Conservation (phyloP, 169 alveolate genomes). For the Plasmodium reichenowi region DNA sequence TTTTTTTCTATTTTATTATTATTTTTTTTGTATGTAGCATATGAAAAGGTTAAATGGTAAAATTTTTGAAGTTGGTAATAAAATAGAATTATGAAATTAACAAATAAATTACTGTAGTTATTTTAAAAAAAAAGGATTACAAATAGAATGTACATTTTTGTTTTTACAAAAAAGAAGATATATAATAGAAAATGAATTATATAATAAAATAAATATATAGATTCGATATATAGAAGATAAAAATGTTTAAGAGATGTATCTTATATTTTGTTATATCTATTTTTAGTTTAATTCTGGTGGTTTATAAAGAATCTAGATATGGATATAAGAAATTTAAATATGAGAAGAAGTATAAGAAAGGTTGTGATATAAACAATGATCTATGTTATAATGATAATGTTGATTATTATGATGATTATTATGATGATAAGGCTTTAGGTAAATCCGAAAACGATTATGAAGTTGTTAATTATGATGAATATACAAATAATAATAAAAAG, state of each 20-base stretch:
- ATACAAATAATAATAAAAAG: neutral
- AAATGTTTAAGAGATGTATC: conserved; percentile 55
- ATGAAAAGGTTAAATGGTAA: too few species aligned
- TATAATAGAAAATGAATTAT: too few species aligned
- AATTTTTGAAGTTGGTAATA: too few species aligned
- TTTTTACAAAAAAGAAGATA: too few species aligned
- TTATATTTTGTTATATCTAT: conserved; percentile 40
- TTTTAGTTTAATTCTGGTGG: conserved; percentile 50
- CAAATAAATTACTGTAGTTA: too few species aligned
- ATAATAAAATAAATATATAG: too few species aligned
- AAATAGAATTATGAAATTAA: too few species aligned
- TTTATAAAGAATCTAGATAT: conserved; percentile 17
- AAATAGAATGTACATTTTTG: too few species aligned
- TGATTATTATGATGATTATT: neutral
- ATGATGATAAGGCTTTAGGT: too few species aligned
- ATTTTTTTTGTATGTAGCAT: too few species aligned
- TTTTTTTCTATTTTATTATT: too few species aligned
- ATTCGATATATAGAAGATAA: neutral
- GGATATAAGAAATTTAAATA: neutral
- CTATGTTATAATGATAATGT: neutral
- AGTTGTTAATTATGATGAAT: neutral
- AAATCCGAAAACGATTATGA: neutral
- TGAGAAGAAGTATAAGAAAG: neutral
- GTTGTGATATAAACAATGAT: neutral
- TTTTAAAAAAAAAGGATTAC: too few species aligned